Percentiles rank a stretch among this genome's conserved stretches.
phyloP scores from a whole-genome alignment of 1,284 basidiomycete genomes.

The Neonothopanus nambi region DNA sequence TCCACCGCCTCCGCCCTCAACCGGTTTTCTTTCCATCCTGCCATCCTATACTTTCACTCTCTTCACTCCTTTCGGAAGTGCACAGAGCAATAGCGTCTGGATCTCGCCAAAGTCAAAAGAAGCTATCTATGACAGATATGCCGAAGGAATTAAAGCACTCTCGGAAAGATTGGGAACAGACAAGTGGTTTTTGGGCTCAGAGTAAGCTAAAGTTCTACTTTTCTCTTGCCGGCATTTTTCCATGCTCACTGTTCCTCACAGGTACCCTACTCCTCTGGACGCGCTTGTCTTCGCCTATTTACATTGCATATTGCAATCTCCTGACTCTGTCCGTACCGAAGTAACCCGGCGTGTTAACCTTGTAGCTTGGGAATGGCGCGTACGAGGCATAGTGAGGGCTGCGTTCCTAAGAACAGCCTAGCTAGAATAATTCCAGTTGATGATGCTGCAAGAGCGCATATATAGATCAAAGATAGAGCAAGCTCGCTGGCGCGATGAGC shows the following conservation, averaged over 20 bases:
- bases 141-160: slow-evolving; percentile 69
- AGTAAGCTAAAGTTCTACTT: slow-evolving; percentile 53
- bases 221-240: neutral
- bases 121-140: slow-evolving; percentile 53
- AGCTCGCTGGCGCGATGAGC: too few species aligned
- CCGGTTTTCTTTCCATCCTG: slow-evolving; percentile 62
- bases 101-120: slow-evolving; percentile 41
- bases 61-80: slow-evolving; percentile 24
- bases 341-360: slow-evolving; percentile 72
- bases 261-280: slow-evolving; percentile 73
- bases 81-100: slow-evolving; percentile 17
- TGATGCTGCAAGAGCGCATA: neutral
- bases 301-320: slow-evolving; percentile 58
- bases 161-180: slow-evolving; percentile 73
- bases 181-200: slow-evolving; percentile 76
- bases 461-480: too few species aligned
- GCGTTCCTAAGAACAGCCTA: slow-evolving; percentile 40
- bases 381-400: slow-evolving; percentile 56
- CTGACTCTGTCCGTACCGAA: slow-evolving; percentile 56
- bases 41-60: slow-evolving; percentile 31
- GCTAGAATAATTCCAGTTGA: neutral
- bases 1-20: slow-evolving; percentile 68
- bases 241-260: slow-evolving; percentile 26
- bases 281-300: slow-evolving; percentile 79
- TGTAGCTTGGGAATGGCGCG: slow-evolving; percentile 71